Evolutionary conservation across 768 basidiomycete genomes (phyloP), one percentile per base, ranked within the genome.

Genomic region (Suillus fuscotomentosus): DNA sequence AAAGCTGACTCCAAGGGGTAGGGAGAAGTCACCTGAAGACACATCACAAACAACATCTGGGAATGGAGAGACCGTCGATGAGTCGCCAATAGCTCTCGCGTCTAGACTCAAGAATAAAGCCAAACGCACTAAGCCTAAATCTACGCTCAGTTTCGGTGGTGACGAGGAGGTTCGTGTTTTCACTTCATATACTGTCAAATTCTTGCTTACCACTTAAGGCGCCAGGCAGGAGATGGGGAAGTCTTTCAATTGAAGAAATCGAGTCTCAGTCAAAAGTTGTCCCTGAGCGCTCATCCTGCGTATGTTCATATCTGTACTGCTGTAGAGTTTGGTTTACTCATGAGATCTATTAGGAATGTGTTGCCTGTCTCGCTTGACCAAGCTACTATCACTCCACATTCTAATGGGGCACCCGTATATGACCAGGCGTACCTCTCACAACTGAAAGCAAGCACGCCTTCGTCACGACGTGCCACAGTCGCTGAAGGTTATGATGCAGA

Each of bases 161-260:
- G 83, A 81, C 13, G 84, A 84, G 63, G 90, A 90, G 82, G 89
- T 90, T 67, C 54, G 78, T 71, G 65, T 73, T 64, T 54, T 66
- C 61, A 66, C 64, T 66, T 60, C 68, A 48, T 43, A 3, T 45
- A 41, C 2, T 24, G 7, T 51, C 42, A 64, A 62, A 17, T 8
- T 47, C 34, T 70, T 73, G 66, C 78, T 78, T 68, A 81, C 17
- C 41, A 42, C 24, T 13, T 75, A 45, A 54, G 9, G 50, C 50
- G 34, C 60, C 53, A 91, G 87, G 83, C 84, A 69, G 82, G 80
- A 13, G 83, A 82, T 45, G 86, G 82, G 9, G 88, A 92, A 64
- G 79, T 83, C 0, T 94, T 95, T 73, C 82, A 90, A 78, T 79
- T 94, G 20, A 94, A 93, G 74, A 95, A 92, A 76, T 92, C 91